Evolutionary conservation across 225 moss, liverwort and hornwort genomes (phyloP), one percentile per base, ranked within the genome.

Genomic region (Pseudisothecium myosuroides): DNA sequence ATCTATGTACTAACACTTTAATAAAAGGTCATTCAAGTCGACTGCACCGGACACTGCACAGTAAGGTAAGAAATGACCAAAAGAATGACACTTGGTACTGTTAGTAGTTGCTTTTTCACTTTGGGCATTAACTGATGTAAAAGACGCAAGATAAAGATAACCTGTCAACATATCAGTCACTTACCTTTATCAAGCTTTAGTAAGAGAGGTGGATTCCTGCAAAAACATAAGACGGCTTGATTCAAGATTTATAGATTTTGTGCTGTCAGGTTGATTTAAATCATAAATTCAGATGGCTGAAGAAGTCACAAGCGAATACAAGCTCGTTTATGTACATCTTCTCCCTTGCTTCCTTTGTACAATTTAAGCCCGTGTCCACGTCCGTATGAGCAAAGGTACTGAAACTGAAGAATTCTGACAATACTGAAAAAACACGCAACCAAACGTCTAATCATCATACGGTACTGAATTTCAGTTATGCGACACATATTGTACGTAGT

Each of bases 381-480:
- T 84, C 87, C 78, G 74, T 37, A 74, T 67, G 84, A 77, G 84
- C 84, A 75, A 84, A 65, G 83, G 83, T 88, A 86, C 90, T 83
- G 88, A 92, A 90, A 82, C 80, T 90, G 87, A 17, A 86, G 31
- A 67, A 68, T 81, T 86, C 92, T 92, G 90, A 90, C 92, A 88
- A 83, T 63, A 61, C 74, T 83, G 61, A 31, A 83, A 86, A 88
- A 66, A 83, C 83, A 90, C 66, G 90, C 86, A 86, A 88, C 92
- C 77, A 85, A 69, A 90, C 39, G 22, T 50, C 86, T 67, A 66
- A 80, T 84, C 81, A 79, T 89, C 75, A 83, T 78, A 86, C 83
- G 88, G 79, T 73, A 58, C 49, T 58, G 82, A 45, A 78, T 85
- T 85, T 86, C 88, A 90, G 86, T 86, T 90, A 50, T 29, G 83